These are phyloP conservation scores for Pogostemon cablin DNA, from an alignment of 257 asterid genomes.

Conservation along the genomic window DNA sequence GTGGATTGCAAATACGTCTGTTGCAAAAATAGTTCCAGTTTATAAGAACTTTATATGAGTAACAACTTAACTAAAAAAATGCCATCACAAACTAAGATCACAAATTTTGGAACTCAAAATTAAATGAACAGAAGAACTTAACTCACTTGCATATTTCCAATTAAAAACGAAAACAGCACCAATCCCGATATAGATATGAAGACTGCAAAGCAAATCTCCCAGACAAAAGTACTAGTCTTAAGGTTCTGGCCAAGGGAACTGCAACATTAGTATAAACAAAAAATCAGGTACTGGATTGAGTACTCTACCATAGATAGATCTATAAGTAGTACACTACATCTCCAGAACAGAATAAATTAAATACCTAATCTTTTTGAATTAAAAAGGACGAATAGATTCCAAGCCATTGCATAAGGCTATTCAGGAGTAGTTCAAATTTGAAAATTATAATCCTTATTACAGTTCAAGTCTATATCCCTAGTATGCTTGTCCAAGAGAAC, in stretches of 20 bases:
- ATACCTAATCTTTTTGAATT: neutral
- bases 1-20: constrained; percentile 97
- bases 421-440: no score
- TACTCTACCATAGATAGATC: neutral
- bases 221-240: constrained; percentile 81
- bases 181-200: constrained; percentile 87
- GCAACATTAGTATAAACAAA: constrained; percentile 34
- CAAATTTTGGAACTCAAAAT: constrained; percentile 10
- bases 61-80: neutral
- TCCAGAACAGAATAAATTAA: no score
- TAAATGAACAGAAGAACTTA: neutral
- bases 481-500: no score
- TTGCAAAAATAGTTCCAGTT: constrained; percentile 35
- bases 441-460: no score
- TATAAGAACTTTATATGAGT: constrained; percentile 22
- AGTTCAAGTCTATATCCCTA: no score
- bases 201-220: constrained; percentile 98
- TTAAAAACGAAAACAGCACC: constrained; percentile 91
- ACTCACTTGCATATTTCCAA: constrained; percentile 97
- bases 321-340: no score
- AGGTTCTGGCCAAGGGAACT: constrained; percentile 99
- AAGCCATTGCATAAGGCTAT: no score
- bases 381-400: no score
- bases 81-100: constrained; percentile 4
- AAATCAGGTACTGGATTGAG: constrained; percentile 25